A percentile compares a stretch with the other conserved stretches of the same genome.
Evolutionary conservation across 352 stramenopile genomes (phyloP).

Genomic region (Phytophthora colocasiae): DNA sequence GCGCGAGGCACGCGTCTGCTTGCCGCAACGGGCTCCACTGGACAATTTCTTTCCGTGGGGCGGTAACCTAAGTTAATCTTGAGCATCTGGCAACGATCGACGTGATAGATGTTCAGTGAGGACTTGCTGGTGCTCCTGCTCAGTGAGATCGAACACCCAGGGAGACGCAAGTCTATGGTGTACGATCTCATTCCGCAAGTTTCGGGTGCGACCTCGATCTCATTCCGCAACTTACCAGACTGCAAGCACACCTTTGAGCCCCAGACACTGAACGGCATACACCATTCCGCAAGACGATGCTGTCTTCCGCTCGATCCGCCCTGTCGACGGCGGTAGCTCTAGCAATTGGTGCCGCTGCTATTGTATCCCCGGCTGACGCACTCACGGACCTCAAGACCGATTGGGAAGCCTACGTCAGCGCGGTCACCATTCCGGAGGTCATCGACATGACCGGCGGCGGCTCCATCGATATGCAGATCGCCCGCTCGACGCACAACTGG

Average conservation of each 20-base stretch:
- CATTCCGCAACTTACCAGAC: constrained; percentile 31
- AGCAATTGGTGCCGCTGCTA: not conserved
- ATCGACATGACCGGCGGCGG: constrained; percentile 47
- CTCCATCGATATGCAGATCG: constrained; percentile 52
- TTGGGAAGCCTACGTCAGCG: constrained; percentile 50
- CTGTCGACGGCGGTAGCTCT: constrained; percentile 5
- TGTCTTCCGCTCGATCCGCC: constrained; percentile 32
- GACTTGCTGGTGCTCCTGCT: constrained; percentile 1
- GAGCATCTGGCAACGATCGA: constrained; percentile 2
- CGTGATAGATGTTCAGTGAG: constrained; percentile 12
- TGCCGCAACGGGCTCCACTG: constrained; percentile 3
- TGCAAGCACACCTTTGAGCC: constrained; percentile 2
- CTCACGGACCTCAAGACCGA: constrained; percentile 49
- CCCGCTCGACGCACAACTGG: constrained; percentile 44
- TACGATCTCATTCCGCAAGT: not conserved
- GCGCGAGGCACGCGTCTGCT: constrained; percentile 27
- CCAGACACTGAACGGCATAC: constrained; percentile 1
- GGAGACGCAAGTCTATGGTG: constrained; percentile 1
- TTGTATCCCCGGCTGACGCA: constrained; percentile 18
- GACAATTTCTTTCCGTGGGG: constrained; percentile 48
- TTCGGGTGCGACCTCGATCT: constrained; percentile 1
- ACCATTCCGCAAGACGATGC: constrained; percentile 3
- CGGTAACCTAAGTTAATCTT: constrained; percentile 13
- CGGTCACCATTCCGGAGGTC: constrained; percentile 46
- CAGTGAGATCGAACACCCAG: constrained; percentile 19